These are phyloP conservation scores for Aspergillus carlsbadensis DNA, from an alignment of 495 filamentous ascomycete species.

Conservation along the genomic window DNA sequence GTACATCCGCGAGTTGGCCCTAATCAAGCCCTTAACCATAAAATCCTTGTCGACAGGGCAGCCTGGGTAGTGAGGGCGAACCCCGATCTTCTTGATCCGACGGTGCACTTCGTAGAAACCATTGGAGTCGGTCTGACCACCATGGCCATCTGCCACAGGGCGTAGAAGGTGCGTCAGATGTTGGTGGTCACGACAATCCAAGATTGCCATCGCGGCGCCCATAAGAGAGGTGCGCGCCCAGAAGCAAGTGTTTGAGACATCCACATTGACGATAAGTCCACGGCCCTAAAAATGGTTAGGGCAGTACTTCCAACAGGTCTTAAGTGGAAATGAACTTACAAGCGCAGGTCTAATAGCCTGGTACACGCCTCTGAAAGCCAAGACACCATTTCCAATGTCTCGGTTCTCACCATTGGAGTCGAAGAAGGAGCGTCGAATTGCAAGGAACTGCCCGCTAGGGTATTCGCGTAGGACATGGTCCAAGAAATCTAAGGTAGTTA, in stretches of 20 bases:
- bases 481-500: slow-evolving; percentile 61
- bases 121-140: slow-evolving; percentile 20
- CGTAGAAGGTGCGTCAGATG: slow-evolving; percentile 21
- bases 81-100: slow-evolving; percentile 62
- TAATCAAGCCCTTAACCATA: slow-evolving; percentile 61
- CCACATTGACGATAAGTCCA: slow-evolving; percentile 75
- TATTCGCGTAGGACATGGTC: slow-evolving; percentile 83
- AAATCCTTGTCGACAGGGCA: slow-evolving; percentile 51
- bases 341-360: slow-evolving; percentile 69
- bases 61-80: slow-evolving; percentile 61
- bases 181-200: slow-evolving; percentile 21
- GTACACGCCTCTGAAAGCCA: slow-evolving; percentile 84
- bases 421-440: slow-evolving; percentile 80
- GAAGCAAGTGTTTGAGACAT: slow-evolving; percentile 49
- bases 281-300: slow-evolving; percentile 35
- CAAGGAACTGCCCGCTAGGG: slow-evolving; percentile 60
- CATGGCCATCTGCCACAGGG: slow-evolving; percentile 22
- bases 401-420: slow-evolving; percentile 33
- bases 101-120: slow-evolving; percentile 33
- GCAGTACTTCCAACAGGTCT: not conserved
- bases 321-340: slow-evolving; percentile 34
- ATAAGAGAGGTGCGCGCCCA: slow-evolving; percentile 35
- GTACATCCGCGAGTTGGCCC: slow-evolving; percentile 51
- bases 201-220: slow-evolving; percentile 28
- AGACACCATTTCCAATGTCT: slow-evolving; percentile 56